Conservation (phyloP, 768 basidiomycete species). For the Leucosporidium creatinivorum region DNA sequence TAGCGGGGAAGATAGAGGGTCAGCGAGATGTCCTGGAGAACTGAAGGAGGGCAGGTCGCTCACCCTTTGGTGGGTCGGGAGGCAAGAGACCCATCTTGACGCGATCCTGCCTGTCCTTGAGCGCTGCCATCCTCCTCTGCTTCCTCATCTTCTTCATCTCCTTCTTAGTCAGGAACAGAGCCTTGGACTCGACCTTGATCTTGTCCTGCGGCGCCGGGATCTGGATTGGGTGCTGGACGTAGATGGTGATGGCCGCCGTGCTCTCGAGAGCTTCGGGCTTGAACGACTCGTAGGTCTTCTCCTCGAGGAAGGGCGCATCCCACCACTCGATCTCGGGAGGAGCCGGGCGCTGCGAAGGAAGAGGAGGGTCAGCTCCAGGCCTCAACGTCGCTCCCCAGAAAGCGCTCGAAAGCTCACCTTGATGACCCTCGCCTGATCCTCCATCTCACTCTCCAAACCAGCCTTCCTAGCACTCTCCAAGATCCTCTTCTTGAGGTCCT, state of each 20-base stretch:
- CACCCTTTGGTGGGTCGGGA: slow-evolving; percentile 90
- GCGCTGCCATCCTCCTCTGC: slow-evolving; percentile 72
- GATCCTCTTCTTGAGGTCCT: slow-evolving; percentile 84
- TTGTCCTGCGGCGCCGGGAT: slow-evolving; percentile 87
- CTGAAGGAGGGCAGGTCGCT: slow-evolving; percentile 3
- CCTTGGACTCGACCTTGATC: slow-evolving; percentile 66
- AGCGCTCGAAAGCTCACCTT: slow-evolving; percentile 51
- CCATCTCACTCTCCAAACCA: slow-evolving; percentile 84
- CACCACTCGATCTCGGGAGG: slow-evolving; percentile 96
- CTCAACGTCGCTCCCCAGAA: no score
- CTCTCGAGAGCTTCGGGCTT: slow-evolving; percentile 35
- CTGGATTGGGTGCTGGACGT: slow-evolving; percentile 94
- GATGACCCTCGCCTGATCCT: slow-evolving; percentile 70
- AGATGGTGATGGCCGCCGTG: slow-evolving; percentile 68
- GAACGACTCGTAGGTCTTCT: slow-evolving; percentile 57
- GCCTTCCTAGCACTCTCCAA: slow-evolving; percentile 88
- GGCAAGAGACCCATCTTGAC: slow-evolving; percentile 93
- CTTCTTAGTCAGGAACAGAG: slow-evolving; percentile 88
- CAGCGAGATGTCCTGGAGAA: background rate
- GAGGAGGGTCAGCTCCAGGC: background rate
- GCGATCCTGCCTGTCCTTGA: slow-evolving; percentile 90
- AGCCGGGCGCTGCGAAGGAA: slow-evolving; percentile 56
- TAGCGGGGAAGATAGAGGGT: no score
- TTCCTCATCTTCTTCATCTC: slow-evolving; percentile 90
- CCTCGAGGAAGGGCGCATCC: slow-evolving; percentile 79